Base-by-base conservation (phyloP, 495 filamentous ascomycete genomes). In the Copromyces sp. region DNA sequence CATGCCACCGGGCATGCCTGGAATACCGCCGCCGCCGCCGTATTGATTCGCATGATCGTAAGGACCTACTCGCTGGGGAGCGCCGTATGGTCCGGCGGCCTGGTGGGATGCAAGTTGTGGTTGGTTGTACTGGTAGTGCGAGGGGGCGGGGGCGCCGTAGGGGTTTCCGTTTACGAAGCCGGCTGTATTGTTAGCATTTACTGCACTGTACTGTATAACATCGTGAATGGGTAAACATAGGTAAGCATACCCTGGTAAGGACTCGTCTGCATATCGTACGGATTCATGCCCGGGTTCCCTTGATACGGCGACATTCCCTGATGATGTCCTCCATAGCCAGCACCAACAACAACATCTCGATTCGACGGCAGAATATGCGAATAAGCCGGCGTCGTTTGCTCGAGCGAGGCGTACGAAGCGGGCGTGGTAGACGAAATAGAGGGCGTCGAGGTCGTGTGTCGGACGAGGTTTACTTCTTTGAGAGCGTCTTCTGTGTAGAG, bases 381-480 rank as follows among this genome's bases (percentile, higher is more conserved):
- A 68, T 75, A 82, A 9, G 80, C 78, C 0, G 80, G 78, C 12
- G 79, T 78, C 39, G 77, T 69, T 37, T 76, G 74, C 41, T 81
- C 78, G n/a, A 81, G 74, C 12, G 75, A 70, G 35, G 77, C 76
- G 38, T 81, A 82, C 0, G 80, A 80, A 39, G 79, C 80, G 1
- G 80, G 79, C 0, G 79, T 78, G 35, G 94, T 93, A 14, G 91
- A 91, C 11, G 91, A 94, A 77, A 98, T 98, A 41, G 94, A 96
- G 8, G 94, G 93, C 17, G 93, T 94, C 16, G 91, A 91, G 9
- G 92, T 89, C 14, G 93, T 94, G 78, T 95, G 92, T 71, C 94
- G 90, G 70, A 98, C 95, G 42, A 98, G 88, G 79, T 98, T 99
- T 71, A 97, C 94, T 85, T 98, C 95, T 73, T 86, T 90, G n/a